Base-by-base conservation (phyloP, 352 stramenopile species). In the Bremia lactucae region DNA sequence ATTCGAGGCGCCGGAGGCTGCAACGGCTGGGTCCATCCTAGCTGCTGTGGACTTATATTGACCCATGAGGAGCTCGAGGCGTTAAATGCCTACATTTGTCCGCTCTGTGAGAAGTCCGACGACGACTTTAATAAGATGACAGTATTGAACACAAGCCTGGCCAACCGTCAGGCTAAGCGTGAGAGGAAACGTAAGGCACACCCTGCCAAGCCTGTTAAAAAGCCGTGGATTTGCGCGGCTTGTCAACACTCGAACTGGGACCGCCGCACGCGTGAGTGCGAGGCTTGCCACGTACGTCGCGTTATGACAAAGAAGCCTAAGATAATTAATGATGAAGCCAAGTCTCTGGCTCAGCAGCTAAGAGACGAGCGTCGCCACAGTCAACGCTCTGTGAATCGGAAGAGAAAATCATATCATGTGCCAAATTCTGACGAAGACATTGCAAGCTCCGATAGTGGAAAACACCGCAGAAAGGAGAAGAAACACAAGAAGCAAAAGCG, bases 21-120 rank as follows among this genome's bases (percentile, higher is more conserved):
- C 59, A 88, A 95, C 36, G 83, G 86, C 44, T 96, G 82, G 82
- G 87, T 95, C 24, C 86, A 96, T 41, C 86, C 84, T 24, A 54
- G 50, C 41, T 95, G 86, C 52, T 95, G 83, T 45, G 82, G 82
- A 9, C 73, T 96, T 13, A 57, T 87, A 23, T 55, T 96, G 44
- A 89, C 81, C 20, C 66, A 83, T 41, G 65, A 91, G 41, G 83
- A 96, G 54, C 64, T 92, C 4, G 78, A 94, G 52, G 72, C 71
- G 24, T 67, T 94, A 34, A 72, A 87, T 49, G 72, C 65, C 43
- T 94, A 91, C 59, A 72, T 94, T 31, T 94, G 81, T 29, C 81
- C 81, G 34, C 58, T 94, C 5, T 94, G 81, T 38, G 81, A 94
- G 59, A 48, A 40, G 5, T 59, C 78, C 1, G 50, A 44, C 36